Evolutionary conservation across 2,329 filamentous ascomycete species (phyloP), one percentile per base, ranked within the genome.

Genomic region (Fusarium euwallaceae): DNA sequence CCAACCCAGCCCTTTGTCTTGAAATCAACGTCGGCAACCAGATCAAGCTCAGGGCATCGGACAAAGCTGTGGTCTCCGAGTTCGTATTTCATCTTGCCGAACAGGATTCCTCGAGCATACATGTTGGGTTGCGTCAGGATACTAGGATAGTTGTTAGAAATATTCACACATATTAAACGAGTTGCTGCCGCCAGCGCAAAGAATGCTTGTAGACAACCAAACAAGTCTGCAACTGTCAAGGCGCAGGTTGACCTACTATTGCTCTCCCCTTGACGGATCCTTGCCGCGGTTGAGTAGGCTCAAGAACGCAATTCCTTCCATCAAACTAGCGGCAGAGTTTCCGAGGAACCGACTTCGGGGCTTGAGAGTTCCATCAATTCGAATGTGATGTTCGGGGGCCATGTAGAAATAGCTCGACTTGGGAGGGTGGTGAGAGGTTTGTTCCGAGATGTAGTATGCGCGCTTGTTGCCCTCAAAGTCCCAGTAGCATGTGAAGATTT

Each of bases 361-460:
- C 82, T 98, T 98, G 76, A 99, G 87, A 5, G 95, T 97, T 22
- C 97, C 97, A 80, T 99, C 97, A 78, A 99, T 97, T 66, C 97
- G 92, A 77, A 99, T 97, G 80, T 97, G 87, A 81, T 98, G 95
- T 64, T 97, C 92, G 3, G 97, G 97, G 0, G 94, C 95, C 92
- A 98, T 95, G 86, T 98, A 99, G 83, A 99, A 99, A 86, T 99
- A 99, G 84, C 95, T 98, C 56, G 96, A 98, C 86, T 99, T 99
- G 32, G 97, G 97, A 36, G 97, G 97, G 81, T 99, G 97, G 82
- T 99, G 97, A 32, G 95, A 98, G 2, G 97, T 99, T 84, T 99
- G 97, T 84, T 99, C 97, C 58, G 96, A 92, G 77, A 99, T 95
- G 85, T 99, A 99, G 86, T 98, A 99, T 72, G 94, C 96, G 76